Percentiles rank a stretch among this genome's conserved stretches.
Conservation (phyloP, 129 eudicot genomes). For the Flaveria trinervia region DNA sequence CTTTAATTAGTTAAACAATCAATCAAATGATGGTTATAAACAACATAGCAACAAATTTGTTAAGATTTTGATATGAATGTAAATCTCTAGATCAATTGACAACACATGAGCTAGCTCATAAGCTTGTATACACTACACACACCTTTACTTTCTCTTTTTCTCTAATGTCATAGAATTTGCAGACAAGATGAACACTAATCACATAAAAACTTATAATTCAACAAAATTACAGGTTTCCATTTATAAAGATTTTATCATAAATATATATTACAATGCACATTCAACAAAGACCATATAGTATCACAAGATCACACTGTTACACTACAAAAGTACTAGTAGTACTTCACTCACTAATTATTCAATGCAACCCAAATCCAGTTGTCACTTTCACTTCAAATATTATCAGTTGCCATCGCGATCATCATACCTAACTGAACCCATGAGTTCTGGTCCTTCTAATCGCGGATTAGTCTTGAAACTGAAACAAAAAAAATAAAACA, state of each 20-base stretch:
- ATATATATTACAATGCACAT: background rate
- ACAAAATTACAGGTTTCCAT: background rate
- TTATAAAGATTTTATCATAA: background rate
- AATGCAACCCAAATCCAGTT: conserved; percentile 12
- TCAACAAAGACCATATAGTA: background rate
- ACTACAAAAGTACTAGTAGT: conserved; percentile 5
- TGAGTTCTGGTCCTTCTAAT: conserved; percentile 67
- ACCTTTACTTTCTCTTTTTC: no score
- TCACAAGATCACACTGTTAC: conserved; percentile 19
- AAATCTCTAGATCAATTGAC: no score
- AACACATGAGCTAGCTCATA: no score
- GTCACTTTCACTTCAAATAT: background rate
- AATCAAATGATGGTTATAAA: no score
- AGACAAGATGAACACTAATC: no score
- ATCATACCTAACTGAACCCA: conserved; percentile 58
- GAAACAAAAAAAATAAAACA: conserved; percentile 22
- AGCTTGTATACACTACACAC: no score
- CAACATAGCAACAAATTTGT: no score
- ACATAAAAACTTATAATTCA: background rate
- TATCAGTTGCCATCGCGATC: conserved; percentile 44
- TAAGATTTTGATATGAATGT: no score
- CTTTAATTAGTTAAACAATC: no score
- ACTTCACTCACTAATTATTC: conserved; percentile 20
- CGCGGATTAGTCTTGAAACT: conserved; percentile 59
- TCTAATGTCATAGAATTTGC: no score